Conservation (phyloP, 2,329 filamentous ascomycete species). For the Xylaria sp. region DNA sequence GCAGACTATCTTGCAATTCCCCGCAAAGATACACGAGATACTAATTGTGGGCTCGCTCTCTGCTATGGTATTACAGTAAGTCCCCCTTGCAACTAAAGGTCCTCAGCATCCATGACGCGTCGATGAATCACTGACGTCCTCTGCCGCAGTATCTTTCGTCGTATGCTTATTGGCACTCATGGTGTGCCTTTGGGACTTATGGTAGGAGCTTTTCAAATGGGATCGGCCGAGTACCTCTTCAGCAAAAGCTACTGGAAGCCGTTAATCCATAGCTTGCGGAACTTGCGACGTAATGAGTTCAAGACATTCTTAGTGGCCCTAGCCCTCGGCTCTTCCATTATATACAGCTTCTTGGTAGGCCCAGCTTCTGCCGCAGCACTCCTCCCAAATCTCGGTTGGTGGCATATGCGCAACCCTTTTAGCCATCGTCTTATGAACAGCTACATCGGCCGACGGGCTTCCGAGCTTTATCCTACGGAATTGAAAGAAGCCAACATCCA, state of each 20-base stretch:
- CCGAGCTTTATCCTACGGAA: constrained; percentile 4
- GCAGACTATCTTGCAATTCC: constrained; percentile 20
- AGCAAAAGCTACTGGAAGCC: constrained; percentile 15
- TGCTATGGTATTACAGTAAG: constrained; percentile 25
- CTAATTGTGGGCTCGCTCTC: constrained; percentile 21
- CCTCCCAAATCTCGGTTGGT: constrained; percentile 9
- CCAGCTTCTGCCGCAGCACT: constrained; percentile 22
- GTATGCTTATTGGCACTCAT: constrained; percentile 9
- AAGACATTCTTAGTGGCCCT: constrained; percentile 12
- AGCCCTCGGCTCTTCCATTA: constrained; percentile 3
- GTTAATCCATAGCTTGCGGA: not conserved
- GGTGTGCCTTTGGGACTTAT: constrained; percentile 24
- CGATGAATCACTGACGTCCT: not conserved
- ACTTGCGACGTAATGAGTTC: not conserved
- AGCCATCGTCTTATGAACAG: not conserved
- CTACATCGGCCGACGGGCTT: not conserved
- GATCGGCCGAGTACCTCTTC: constrained; percentile 18
- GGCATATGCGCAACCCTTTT: constrained; percentile 9
- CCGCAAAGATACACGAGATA: constrained; percentile 22
- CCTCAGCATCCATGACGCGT: too few species aligned
- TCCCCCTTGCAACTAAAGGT: not conserved
- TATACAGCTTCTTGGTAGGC: constrained; percentile 20
- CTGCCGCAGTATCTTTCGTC: constrained; percentile 18
- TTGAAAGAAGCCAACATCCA: not conserved
- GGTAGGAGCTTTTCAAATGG: constrained; percentile 22